These are phyloP conservation scores for Mortierella sp. DNA, from an alignment of 371 early-diverging fungal genomes.

Conservation along the genomic window DNA sequence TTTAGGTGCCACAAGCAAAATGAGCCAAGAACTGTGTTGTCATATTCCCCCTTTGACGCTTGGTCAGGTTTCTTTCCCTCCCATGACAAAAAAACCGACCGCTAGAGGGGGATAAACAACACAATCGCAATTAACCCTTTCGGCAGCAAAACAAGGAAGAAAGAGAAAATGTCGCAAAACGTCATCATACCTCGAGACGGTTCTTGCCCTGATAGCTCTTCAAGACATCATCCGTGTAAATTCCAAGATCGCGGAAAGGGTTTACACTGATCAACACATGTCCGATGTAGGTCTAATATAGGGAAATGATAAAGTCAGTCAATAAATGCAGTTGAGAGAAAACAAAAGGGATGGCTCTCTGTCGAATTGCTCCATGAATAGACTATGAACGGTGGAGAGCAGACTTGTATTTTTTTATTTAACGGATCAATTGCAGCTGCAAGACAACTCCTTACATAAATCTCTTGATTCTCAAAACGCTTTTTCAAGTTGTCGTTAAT, in stretches of 20 bases:
- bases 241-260: constrained; percentile 87
- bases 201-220: constrained; percentile 86
- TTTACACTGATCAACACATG: constrained; percentile 92
- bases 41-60: not conserved
- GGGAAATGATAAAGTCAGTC: not conserved
- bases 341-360: not conserved
- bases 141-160: not conserved
- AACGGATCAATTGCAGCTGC: not conserved
- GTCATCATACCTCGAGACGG: constrained; percentile 76
- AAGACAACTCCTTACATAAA: constrained; percentile 72
- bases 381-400: not conserved
- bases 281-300: constrained; percentile 86
- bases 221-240: constrained; percentile 83
- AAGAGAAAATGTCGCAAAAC: not conserved
- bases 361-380: not conserved
- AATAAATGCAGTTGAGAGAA: not conserved
- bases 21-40: not conserved
- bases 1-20: not conserved
- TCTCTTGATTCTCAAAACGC: constrained; percentile 86
- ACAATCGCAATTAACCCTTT: not conserved
- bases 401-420: not conserved
- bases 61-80: too few species aligned
- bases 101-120: not conserved
- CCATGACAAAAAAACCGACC: not conserved
- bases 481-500: constrained; percentile 90